Percentiles rank a stretch among this genome's conserved stretches.
Evolutionary conservation across 768 basidiomycete genomes (phyloP).

Genomic region (Mycena maculata): DNA sequence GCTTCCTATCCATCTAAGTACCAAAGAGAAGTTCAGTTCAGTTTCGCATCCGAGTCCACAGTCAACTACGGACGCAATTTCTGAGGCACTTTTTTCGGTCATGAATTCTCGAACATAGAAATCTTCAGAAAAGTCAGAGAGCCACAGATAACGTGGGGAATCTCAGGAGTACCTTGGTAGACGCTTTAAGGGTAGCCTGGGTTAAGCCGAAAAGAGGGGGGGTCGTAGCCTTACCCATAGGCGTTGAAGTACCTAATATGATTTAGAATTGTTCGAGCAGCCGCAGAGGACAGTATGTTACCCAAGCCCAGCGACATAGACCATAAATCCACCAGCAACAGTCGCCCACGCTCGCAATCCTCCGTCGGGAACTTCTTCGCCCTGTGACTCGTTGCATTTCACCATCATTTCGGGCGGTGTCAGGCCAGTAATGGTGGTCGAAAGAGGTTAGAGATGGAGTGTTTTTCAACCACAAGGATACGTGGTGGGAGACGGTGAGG

Average conservation of each 20-base stretch:
- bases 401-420: background rate
- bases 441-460: constrained; percentile 11
- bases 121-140: constrained; percentile 3
- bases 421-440: background rate
- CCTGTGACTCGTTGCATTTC: background rate
- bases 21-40: background rate
- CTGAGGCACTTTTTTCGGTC: constrained; percentile 14
- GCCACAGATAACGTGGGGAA: background rate
- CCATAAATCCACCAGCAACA: constrained; percentile 24
- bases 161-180: constrained; percentile 19
- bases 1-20: constrained; percentile 47
- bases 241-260: constrained; percentile 28
- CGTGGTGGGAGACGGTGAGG: constrained; percentile 12
- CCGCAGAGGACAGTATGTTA: background rate
- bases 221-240: constrained; percentile 23
- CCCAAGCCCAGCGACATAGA: constrained; percentile 28
- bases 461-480: constrained; percentile 13
- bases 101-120: constrained; percentile 27
- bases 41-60: background rate
- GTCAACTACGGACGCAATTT: constrained; percentile 22
- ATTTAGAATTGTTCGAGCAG: background rate
- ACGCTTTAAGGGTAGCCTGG: constrained; percentile 12
- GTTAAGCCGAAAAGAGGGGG: constrained; percentile 11
- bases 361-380: constrained; percentile 11
- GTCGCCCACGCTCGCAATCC: constrained; percentile 20